Evolutionary conservation across 106 monocot genomes (phyloP).

Genomic region (Acorus gramineus): DNA sequence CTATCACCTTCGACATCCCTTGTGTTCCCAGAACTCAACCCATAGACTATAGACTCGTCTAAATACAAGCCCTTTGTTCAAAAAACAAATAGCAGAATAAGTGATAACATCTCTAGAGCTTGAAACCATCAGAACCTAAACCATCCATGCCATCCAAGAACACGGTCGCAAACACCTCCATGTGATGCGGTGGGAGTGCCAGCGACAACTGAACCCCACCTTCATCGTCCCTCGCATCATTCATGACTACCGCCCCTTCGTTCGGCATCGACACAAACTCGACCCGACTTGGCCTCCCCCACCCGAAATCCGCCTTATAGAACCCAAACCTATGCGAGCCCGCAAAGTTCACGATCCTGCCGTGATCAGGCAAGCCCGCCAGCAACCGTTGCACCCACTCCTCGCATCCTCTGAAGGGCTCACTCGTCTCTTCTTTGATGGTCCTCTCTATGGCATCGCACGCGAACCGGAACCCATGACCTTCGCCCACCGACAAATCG

Average conservation of each 20-base stretch:
- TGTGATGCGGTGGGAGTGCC: not conserved
- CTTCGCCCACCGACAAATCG: constrained; percentile 3
- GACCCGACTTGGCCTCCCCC: constrained; percentile 21
- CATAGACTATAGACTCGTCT: too few species aligned
- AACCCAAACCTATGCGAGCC: constrained; percentile 16
- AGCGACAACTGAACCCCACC: constrained; percentile 19
- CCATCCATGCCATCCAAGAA: too few species aligned
- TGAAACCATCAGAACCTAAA: too few species aligned
- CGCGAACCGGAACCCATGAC: not conserved
- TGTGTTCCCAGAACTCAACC: too few species aligned
- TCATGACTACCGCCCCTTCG: constrained; percentile 10
- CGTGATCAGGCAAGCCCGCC: too few species aligned
- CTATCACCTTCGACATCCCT: too few species aligned
- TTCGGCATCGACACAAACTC: constrained; percentile 14
- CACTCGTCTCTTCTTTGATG: not conserved
- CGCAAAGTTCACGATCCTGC: not conserved
- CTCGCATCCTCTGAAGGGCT: not conserved
- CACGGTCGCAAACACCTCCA: not conserved
- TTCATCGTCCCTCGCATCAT: constrained; percentile 6
- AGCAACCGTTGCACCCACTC: constrained; percentile 1
- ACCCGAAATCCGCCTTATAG: constrained; percentile 25
- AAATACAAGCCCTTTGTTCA: too few species aligned
- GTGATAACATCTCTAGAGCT: too few species aligned
- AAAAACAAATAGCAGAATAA: too few species aligned
- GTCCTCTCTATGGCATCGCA: constrained; percentile 3